Evolutionary conservation across 495 filamentous ascomycete species (phyloP).

Genomic region (Hyaloscypha bicolor): DNA sequence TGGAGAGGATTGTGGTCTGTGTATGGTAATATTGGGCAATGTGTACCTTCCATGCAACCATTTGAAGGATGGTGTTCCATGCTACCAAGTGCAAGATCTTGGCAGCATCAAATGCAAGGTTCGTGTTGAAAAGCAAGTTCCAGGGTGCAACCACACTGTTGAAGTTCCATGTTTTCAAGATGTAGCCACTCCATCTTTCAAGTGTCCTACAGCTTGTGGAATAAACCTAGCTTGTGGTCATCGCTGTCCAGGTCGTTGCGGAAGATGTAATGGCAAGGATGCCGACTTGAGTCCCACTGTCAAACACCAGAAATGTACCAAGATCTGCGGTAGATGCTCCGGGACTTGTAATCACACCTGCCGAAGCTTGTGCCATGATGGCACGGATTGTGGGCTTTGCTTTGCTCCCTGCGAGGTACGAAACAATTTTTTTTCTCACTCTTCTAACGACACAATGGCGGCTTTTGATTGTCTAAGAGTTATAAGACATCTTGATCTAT

Average conservation of each 20-base stretch:
- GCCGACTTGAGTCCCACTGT: constrained; percentile 2
- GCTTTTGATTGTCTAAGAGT: too few relatives aligned
- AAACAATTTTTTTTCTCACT: constrained; percentile 1
- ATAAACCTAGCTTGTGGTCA: constrained; percentile 23
- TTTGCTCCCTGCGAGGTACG: constrained; percentile 24
- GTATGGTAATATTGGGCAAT: constrained; percentile 18
- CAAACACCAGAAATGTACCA: constrained; percentile 17
- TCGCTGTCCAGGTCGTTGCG: constrained; percentile 20
- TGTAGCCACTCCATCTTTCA: constrained; percentile 14
- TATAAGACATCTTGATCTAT: too few relatives aligned
- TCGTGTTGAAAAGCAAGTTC: constrained; percentile 18
- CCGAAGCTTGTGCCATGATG: constrained; percentile 15
- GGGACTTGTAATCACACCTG: constrained; percentile 25
- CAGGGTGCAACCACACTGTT: constrained; percentile 19
- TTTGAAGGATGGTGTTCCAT: constrained; percentile 20
- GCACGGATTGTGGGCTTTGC: constrained; percentile 22
- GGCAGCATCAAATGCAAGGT: constrained; percentile 19
- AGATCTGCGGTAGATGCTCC: constrained; percentile 16
- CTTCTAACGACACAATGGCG: neutral
- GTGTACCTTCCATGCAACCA: constrained; percentile 24
- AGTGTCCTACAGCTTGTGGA: constrained; percentile 21
- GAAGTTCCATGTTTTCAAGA: constrained; percentile 17
- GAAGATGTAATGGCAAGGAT: constrained; percentile 15
- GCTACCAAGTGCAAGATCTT: constrained; percentile 21
- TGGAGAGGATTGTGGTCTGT: constrained; percentile 19